Evolutionary conservation across 2,329 filamentous ascomycete genomes (phyloP).

Genomic region (Ascocoryne sarcoides): DNA sequence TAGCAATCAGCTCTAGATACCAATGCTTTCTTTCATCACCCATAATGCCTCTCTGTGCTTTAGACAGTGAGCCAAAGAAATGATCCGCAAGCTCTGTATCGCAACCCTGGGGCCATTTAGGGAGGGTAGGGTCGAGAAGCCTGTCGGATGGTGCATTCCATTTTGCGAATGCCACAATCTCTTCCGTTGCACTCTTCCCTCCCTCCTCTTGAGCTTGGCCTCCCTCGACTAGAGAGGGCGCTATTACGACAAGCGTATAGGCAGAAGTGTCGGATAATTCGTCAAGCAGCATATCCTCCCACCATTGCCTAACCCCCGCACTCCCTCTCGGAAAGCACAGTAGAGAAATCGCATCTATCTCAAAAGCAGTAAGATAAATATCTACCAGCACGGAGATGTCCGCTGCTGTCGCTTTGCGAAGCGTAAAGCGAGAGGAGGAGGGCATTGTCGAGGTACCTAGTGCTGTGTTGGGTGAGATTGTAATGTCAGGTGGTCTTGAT

Average conservation of each 20-base stretch:
- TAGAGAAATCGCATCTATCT: slow-evolving; percentile 30
- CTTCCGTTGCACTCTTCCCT: slow-evolving; percentile 5
- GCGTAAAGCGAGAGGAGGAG: too few relatives aligned
- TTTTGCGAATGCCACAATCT: slow-evolving; percentile 38
- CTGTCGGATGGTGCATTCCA: slow-evolving; percentile 32
- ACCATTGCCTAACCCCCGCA: slow-evolving; percentile 28
- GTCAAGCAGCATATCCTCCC: slow-evolving; percentile 28
- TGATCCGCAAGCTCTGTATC: slow-evolving; percentile 29
- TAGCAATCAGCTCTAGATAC: slow-evolving; percentile 41
- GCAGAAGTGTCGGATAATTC: slow-evolving; percentile 34
- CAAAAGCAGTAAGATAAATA: slow-evolving; percentile 40
- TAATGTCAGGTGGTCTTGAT: too few relatives aligned
- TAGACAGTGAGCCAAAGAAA: slow-evolving; percentile 34
- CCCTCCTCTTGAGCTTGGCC: too few relatives aligned
- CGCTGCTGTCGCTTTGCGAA: slow-evolving; percentile 33
- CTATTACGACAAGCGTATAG: slow-evolving; percentile 34
- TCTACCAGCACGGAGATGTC: slow-evolving; percentile 35
- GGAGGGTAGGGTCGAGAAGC: slow-evolving; percentile 20
- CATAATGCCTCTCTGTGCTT: slow-evolving; percentile 33
- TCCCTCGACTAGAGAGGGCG: slow-evolving; percentile 22
- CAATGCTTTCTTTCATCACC: slow-evolving; percentile 34
- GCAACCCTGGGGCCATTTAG: slow-evolving; percentile 34
- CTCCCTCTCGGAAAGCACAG: slow-evolving; percentile 31
- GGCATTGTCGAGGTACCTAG: slow-evolving; percentile 14
- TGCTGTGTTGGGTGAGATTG: too few relatives aligned